Evolutionary conservation across 2,329 filamentous ascomycete genomes (phyloP).

Genomic region (Zasmidium cellare): DNA sequence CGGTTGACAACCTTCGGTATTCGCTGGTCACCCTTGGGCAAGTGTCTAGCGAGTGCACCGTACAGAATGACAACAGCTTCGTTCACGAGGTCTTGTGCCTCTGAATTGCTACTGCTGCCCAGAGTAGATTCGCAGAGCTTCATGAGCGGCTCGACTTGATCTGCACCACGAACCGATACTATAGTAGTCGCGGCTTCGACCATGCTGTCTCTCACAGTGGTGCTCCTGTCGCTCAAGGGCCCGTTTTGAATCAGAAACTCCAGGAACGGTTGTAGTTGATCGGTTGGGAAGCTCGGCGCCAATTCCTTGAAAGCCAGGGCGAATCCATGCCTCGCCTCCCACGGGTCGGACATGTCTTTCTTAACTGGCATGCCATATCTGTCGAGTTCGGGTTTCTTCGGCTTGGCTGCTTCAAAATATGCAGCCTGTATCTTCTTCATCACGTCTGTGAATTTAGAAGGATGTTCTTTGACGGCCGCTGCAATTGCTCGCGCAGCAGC

Average conservation of each 20-base stretch:
- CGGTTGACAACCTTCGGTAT: constrained; percentile 85
- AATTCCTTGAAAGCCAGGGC: constrained; percentile 85
- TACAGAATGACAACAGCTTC: constrained; percentile 98
- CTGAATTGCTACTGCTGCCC: constrained; percentile 78
- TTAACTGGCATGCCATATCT: constrained; percentile 94
- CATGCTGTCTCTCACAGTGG: constrained; percentile 81
- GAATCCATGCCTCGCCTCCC: constrained; percentile 88
- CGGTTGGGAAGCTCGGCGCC: constrained; percentile 65
- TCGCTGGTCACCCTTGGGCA: constrained; percentile 80
- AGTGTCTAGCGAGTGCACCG: constrained; percentile 84
- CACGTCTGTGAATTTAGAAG: constrained; percentile 60
- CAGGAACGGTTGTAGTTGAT: constrained; percentile 74
- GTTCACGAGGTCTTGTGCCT: constrained; percentile 84
- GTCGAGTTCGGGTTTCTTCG: constrained; percentile 79
- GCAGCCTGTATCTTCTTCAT: constrained; percentile 66
- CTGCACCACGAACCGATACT: constrained; percentile 77
- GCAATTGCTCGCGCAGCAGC: constrained; percentile 81
- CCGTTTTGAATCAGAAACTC: constrained; percentile 82
- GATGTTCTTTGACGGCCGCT: constrained; percentile 66
- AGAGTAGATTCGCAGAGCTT: constrained; percentile 83
- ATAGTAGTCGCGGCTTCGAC: constrained; percentile 81
- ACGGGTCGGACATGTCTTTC: constrained; percentile 81
- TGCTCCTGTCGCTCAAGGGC: constrained; percentile 80
- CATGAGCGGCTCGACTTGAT: constrained; percentile 87
- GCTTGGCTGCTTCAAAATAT: constrained; percentile 79